A percentile compares a stretch with the other conserved stretches of the same genome.
These are phyloP conservation scores for Grosmannia penicillata DNA, from an alignment of 2,329 filamentous ascomycete genomes.

Conservation along the genomic window DNA sequence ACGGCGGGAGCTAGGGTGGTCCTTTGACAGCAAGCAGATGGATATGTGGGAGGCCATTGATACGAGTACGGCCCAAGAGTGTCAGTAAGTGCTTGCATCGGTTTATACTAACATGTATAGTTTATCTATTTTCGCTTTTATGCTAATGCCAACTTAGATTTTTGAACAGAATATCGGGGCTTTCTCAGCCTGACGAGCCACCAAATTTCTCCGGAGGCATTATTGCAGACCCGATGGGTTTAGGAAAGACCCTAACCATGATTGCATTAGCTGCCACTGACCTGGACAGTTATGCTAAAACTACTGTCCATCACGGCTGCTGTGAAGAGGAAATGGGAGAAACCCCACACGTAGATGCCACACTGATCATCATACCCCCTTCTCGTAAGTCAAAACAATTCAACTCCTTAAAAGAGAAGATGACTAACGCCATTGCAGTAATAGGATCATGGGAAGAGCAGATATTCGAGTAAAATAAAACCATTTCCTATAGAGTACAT, in stretches of 20 bases:
- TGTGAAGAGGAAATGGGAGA: not conserved
- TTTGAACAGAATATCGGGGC: constrained; percentile 18
- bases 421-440: constrained; percentile 14
- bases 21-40: constrained; percentile 10
- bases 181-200: constrained; percentile 16
- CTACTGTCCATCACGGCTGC: not conserved
- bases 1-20: constrained; percentile 22
- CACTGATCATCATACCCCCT: constrained; percentile 23
- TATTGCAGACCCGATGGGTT: constrained; percentile 30
- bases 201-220: constrained; percentile 25
- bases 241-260: constrained; percentile 30
- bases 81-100: constrained; percentile 8
- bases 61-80: constrained; percentile 5
- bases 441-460: constrained; percentile 24
- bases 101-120: not conserved
- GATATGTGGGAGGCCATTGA: constrained; percentile 24
- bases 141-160: constrained; percentile 13
- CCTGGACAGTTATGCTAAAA: not conserved
- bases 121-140: not conserved
- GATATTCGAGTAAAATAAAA: constrained; percentile 12
- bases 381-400: constrained; percentile 13
- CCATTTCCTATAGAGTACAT: no score
- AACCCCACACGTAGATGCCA: constrained; percentile 7
- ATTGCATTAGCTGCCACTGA: constrained; percentile 23
- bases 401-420: not conserved